Evolutionary conservation across 1,284 basidiomycete species (phyloP).

Genomic region (Earliella scabrosa): DNA sequence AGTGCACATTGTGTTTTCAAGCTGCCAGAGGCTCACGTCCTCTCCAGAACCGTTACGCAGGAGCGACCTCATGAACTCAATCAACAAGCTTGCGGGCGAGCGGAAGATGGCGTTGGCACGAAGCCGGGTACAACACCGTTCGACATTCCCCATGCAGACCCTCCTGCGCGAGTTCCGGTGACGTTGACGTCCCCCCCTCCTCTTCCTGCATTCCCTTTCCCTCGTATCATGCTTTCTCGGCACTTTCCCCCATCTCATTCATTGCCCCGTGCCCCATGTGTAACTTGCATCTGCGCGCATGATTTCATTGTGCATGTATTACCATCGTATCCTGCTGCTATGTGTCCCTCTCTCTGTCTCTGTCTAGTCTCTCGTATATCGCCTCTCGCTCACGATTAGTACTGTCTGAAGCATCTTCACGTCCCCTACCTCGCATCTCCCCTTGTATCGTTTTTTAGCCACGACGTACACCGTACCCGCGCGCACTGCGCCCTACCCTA

Average conservation of each 20-base stretch:
- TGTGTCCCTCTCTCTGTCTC: conserved; percentile 10
- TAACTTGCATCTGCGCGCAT: conserved; percentile 1
- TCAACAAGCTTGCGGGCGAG: conserved; percentile 70
- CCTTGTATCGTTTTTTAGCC: conserved; percentile 23
- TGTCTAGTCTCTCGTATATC: conserved; percentile 5
- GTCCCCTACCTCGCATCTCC: conserved; percentile 14
- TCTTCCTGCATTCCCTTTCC: background rate
- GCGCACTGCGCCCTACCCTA: conserved; percentile 4
- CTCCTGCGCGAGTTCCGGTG: conserved; percentile 30
- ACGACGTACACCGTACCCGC: background rate
- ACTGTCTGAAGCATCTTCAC: conserved; percentile 14
- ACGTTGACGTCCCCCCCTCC: conserved; percentile 4
- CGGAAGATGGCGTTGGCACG: conserved; percentile 34
- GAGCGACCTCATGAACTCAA: conserved; percentile 76
- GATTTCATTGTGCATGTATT: conserved; percentile 24
- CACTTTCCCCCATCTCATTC: background rate
- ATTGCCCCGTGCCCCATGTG: conserved; percentile 1
- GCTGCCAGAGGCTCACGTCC: conserved; percentile 10
- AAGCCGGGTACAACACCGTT: conserved; percentile 26
- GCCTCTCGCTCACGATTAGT: conserved; percentile 14
- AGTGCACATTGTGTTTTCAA: too few species aligned
- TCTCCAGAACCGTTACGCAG: conserved; percentile 71
- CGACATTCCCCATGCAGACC: conserved; percentile 24
- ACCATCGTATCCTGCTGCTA: conserved; percentile 21
- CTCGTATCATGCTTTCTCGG: background rate